Evolutionary conservation across 768 basidiomycete genomes (phyloP).

Genomic region (Nidula microcarpa): DNA sequence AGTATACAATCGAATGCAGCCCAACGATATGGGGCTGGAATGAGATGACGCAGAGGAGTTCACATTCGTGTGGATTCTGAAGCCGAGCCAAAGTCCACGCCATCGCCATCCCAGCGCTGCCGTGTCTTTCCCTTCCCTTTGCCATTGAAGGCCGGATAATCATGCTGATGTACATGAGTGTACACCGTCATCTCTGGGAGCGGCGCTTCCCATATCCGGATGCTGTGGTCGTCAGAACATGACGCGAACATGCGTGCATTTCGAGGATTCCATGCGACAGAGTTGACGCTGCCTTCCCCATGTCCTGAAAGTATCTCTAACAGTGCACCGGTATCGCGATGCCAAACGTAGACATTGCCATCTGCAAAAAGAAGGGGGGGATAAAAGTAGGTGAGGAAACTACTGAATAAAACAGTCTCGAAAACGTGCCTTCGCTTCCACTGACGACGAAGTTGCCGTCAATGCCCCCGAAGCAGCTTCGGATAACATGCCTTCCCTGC

Average conservation of each 20-base stretch:
- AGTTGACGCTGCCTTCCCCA: slow-evolving; percentile 87
- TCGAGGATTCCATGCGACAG: slow-evolving; percentile 93
- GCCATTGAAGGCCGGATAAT: slow-evolving; percentile 32
- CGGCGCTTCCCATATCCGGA: slow-evolving; percentile 85
- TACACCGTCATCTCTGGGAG: slow-evolving; percentile 13
- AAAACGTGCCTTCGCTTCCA: slow-evolving; percentile 85
- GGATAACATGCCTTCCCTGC: slow-evolving; percentile 81
- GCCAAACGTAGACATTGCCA: slow-evolving; percentile 93
- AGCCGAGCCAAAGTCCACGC: slow-evolving; percentile 3
- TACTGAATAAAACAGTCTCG: background rate
- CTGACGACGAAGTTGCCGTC: slow-evolving; percentile 87
- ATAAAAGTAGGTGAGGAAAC: background rate
- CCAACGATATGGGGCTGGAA: too few species aligned
- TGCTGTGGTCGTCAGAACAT: slow-evolving; percentile 88
- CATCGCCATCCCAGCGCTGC: slow-evolving; percentile 33
- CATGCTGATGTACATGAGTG: slow-evolving; percentile 3
- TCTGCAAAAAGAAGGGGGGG: slow-evolving; percentile 53
- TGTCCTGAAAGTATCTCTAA: slow-evolving; percentile 91
- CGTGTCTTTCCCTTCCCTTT: slow-evolving; percentile 66
- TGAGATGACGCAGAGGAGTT: background rate
- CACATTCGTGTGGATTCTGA: slow-evolving; percentile 1
- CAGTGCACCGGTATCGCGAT: slow-evolving; percentile 76
- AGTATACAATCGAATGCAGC: too few species aligned
- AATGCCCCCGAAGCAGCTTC: slow-evolving; percentile 91
- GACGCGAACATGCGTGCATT: slow-evolving; percentile 93